phyloP scores from a whole-genome alignment of 2,329 filamentous ascomycete genomes.

The Talaromyces sp. region DNA sequence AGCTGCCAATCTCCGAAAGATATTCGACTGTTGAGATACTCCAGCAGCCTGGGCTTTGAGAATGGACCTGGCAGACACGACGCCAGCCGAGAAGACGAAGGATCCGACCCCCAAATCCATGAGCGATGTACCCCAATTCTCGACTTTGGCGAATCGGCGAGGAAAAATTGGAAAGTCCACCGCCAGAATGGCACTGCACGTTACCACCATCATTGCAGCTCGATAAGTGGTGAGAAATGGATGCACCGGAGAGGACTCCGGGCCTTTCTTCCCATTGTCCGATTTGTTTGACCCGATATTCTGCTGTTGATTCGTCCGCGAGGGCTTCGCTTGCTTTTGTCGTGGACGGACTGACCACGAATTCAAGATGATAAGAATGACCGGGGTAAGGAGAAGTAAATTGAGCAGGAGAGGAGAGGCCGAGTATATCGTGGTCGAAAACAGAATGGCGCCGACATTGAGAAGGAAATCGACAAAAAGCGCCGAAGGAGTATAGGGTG shows the following conservation, averaged over 20 bases:
- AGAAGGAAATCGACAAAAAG: conserved; percentile 80
- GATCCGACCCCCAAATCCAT: conserved; percentile 98
- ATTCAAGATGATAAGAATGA: conserved; percentile 58
- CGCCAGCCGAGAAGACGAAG: conserved; percentile 90
- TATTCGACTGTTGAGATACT: conserved; percentile 38
- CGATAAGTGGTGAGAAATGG: conserved; percentile 92
- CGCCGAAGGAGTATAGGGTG: conserved; percentile 64
- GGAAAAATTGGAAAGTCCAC: conserved; percentile 95
- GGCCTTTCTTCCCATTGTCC: conserved; percentile 20
- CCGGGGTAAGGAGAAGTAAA: conserved; percentile 69
- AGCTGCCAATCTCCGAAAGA: conserved; percentile 55
- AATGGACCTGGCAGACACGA: conserved; percentile 81
- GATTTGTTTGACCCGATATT: background rate
- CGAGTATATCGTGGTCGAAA: conserved; percentile 83
- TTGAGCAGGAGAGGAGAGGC: conserved; percentile 70
- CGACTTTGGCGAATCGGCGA: conserved; percentile 91
- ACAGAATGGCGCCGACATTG: conserved; percentile 76
- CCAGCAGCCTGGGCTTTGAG: conserved; percentile 65
- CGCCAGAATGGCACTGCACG: conserved; percentile 87
- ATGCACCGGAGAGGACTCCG: conserved; percentile 68
- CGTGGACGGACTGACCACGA: conserved; percentile 28
- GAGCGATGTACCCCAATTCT: conserved; percentile 98
- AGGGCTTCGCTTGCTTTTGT: conserved; percentile 35
- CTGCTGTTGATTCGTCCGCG: conserved; percentile 25
- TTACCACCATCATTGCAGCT: conserved; percentile 85